Evolutionary conservation across 2,329 filamentous ascomycete genomes (phyloP).

Genomic region (Aureobasidium sp.): DNA sequence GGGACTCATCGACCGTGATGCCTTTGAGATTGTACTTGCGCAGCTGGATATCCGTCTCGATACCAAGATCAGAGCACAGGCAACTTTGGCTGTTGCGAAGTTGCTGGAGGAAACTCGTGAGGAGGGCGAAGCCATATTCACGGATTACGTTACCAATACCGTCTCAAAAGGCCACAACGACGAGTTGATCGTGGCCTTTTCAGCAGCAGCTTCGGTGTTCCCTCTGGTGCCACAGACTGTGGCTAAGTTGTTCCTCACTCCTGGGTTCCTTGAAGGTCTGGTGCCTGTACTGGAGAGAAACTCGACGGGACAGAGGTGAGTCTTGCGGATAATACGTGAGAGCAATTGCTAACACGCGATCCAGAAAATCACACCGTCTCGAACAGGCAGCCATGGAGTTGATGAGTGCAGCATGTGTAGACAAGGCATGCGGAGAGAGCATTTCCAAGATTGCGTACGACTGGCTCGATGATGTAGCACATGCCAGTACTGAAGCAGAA

Average conservation of each 20-base stretch:
- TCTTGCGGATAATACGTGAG: not conserved
- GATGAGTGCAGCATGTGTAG: slow-evolving; percentile 84
- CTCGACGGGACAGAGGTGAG: slow-evolving; percentile 25
- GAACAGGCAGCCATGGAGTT: slow-evolving; percentile 82
- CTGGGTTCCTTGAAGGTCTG: slow-evolving; percentile 73
- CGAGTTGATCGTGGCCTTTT: slow-evolving; percentile 85
- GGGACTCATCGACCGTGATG: slow-evolving; percentile 63
- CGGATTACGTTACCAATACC: slow-evolving; percentile 63
- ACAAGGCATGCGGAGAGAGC: slow-evolving; percentile 69
- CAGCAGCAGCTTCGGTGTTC: slow-evolving; percentile 80
- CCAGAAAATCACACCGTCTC: slow-evolving; percentile 75
- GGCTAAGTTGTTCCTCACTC: slow-evolving; percentile 71
- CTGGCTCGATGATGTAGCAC: slow-evolving; percentile 79
- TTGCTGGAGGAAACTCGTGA: slow-evolving; percentile 71
- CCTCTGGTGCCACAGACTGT: slow-evolving; percentile 71
- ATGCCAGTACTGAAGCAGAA: slow-evolving; percentile 54
- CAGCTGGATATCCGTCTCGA: slow-evolving; percentile 79
- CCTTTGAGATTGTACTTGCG: slow-evolving; percentile 75
- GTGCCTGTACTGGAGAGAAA: slow-evolving; percentile 66
- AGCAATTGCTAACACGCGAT: slow-evolving; percentile 12
- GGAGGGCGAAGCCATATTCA: slow-evolving; percentile 54
- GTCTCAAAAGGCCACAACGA: slow-evolving; percentile 71
- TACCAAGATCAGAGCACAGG: slow-evolving; percentile 66
- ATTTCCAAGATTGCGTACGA: slow-evolving; percentile 76
- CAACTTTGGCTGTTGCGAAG: slow-evolving; percentile 71